These are phyloP conservation scores for Gossypium arboreum DNA, from an alignment of 345 rosid species.

Conservation along the genomic window DNA sequence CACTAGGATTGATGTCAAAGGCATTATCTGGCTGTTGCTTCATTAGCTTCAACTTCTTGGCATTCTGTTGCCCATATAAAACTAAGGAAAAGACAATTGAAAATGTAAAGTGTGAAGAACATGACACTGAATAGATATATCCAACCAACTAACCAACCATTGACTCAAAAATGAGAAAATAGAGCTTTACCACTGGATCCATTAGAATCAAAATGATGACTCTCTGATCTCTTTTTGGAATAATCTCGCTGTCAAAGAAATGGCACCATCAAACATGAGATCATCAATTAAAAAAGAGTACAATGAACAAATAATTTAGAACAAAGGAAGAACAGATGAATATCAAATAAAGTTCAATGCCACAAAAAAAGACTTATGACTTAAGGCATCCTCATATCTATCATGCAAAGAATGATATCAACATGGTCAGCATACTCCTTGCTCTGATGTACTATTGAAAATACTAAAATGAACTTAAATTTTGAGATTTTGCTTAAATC, in stretches of 20 bases:
- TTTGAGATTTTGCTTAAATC: background rate
- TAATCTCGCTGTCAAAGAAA: conserved; percentile 59
- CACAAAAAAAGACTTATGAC: background rate
- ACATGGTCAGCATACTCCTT: background rate
- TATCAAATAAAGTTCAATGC: conserved; percentile 7
- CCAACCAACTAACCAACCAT: conserved; percentile 13
- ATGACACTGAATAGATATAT: conserved; percentile 6
- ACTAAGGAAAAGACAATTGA: conserved; percentile 40
- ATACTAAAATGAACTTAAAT: background rate
- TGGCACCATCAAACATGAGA: background rate
- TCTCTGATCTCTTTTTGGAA: conserved; percentile 70
- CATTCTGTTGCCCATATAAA: conserved; percentile 56
- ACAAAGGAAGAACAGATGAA: background rate
- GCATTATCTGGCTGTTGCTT: conserved; percentile 58
- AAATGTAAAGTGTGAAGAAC: conserved; percentile 22
- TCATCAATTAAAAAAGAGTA: conserved; percentile 1
- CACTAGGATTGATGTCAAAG: conserved; percentile 55
- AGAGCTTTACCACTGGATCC: conserved; percentile 55
- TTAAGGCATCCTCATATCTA: background rate
- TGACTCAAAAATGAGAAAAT: conserved; percentile 18
- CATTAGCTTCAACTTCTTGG: conserved; percentile 73
- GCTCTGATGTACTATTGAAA: background rate
- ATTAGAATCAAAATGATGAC: conserved; percentile 67
- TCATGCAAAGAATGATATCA: background rate
- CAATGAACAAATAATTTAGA: background rate